A percentile compares a stretch with the other conserved stretches of the same genome.
Evolutionary conservation across 2,329 filamentous ascomycete species (phyloP).

Genomic region (Escovopsis sp.): DNA sequence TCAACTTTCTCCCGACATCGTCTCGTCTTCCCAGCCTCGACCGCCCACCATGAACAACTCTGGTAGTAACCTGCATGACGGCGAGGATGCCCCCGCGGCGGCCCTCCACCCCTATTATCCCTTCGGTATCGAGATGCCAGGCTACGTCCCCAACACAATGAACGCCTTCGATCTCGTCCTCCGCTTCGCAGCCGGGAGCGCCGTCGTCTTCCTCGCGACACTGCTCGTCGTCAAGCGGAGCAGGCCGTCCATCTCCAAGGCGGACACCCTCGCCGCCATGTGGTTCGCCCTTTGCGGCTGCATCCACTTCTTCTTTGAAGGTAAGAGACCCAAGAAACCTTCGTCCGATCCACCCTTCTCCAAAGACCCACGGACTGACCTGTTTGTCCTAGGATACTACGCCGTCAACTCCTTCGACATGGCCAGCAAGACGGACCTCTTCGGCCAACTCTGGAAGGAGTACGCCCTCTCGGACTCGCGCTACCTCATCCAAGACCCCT

Average conservation of each 20-base stretch:
- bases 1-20: not conserved
- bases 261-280: slow-evolving; percentile 46
- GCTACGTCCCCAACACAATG: slow-evolving; percentile 52
- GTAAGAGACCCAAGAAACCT: slow-evolving; percentile 6
- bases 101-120: slow-evolving; percentile 52
- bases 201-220: slow-evolving; percentile 41
- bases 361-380: too few species aligned
- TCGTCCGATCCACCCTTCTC: too few species aligned
- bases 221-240: slow-evolving; percentile 36
- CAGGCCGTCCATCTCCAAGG: slow-evolving; percentile 34
- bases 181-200: slow-evolving; percentile 43
- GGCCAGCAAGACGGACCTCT: slow-evolving; percentile 24
- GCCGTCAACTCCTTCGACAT: slow-evolving; percentile 28
- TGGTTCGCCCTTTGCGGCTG: slow-evolving; percentile 63
- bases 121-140: slow-evolving; percentile 42
- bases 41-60: slow-evolving; percentile 2
- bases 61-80: not conserved
- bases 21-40: not conserved
- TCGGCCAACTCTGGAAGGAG: slow-evolving; percentile 44
- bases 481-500: slow-evolving; percentile 37
- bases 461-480: slow-evolving; percentile 42
- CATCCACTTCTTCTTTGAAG: slow-evolving; percentile 30
- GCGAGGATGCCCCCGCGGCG: not conserved
- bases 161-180: slow-evolving; percentile 42
- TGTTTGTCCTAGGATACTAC: slow-evolving; percentile 28